A percentile compares a stretch with the other conserved stretches of the same genome.
Conservation (phyloP, 495 filamentous ascomycete species). For the Penicilliopsis zonata region DNA sequence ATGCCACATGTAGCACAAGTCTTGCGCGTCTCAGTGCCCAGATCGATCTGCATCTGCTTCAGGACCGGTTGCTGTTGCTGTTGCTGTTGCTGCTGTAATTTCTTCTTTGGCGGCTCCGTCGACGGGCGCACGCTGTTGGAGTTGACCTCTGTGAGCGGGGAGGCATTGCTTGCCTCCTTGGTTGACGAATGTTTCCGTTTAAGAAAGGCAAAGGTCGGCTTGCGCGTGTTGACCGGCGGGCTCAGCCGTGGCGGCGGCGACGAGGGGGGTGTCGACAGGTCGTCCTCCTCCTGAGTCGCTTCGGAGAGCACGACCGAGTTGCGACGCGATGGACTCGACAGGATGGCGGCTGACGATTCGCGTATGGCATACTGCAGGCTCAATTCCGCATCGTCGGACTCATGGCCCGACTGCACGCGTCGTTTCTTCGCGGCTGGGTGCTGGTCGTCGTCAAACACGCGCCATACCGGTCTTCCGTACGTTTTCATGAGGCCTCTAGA, state of each 20-base stretch:
- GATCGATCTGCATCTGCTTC: constrained; percentile 56
- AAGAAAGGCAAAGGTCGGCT: constrained; percentile 39
- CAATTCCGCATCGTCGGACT: constrained; percentile 34
- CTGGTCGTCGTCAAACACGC: constrained; percentile 36
- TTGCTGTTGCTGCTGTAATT: constrained; percentile 10
- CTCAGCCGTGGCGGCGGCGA: constrained; percentile 44
- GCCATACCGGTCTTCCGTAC: constrained; percentile 37
- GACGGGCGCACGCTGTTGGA: constrained; percentile 37
- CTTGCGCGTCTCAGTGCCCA: constrained; percentile 45
- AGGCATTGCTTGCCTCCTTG: constrained; percentile 19
- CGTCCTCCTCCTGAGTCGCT: constrained; percentile 33
- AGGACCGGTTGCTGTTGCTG: constrained; percentile 30
- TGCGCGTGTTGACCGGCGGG: constrained; percentile 42
- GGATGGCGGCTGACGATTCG: constrained; percentile 33
- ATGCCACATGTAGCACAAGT: constrained; percentile 57
- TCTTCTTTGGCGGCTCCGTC: constrained; percentile 25
- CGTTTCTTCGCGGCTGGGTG: constrained; percentile 29
- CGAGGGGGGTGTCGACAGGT: constrained; percentile 38
- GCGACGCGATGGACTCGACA: constrained; percentile 38
- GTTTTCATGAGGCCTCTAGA: constrained; percentile 40
- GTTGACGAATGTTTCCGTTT: constrained; percentile 37
- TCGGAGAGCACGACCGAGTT: constrained; percentile 37
- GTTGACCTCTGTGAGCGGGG: constrained; percentile 38
- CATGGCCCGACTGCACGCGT: constrained; percentile 28
- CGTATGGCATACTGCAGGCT: constrained; percentile 37